A percentile compares a stretch with the other conserved stretches of the same genome.
Conservation (phyloP, 1,284 basidiomycete genomes). For the Fomitopsis pinicola region DNA sequence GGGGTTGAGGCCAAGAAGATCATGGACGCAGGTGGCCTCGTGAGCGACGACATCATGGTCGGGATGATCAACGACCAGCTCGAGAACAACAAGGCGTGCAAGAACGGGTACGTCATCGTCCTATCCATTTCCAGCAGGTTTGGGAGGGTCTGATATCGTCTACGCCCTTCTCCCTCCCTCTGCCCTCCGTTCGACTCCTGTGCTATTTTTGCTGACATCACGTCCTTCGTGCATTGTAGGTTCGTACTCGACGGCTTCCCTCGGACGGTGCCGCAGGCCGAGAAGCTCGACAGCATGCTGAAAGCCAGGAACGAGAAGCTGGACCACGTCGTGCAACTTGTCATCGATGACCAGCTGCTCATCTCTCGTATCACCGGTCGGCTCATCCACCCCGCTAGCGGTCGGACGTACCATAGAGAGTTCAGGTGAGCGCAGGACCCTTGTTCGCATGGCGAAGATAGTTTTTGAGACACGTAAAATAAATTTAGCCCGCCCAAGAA, state of each 20-base stretch:
- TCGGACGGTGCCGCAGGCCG: constrained; percentile 94
- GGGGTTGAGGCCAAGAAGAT: constrained; percentile 95
- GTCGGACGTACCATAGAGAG: constrained; percentile 92
- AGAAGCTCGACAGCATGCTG: constrained; percentile 96
- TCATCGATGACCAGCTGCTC: constrained; percentile 92
- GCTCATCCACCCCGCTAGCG: constrained; percentile 86
- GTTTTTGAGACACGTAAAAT: constrained; percentile 2
- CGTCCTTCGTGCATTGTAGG: constrained; percentile 35
- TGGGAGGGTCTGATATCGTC: too few relatives aligned
- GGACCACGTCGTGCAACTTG: constrained; percentile 88
- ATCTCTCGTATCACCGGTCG: constrained; percentile 98
- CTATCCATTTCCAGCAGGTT: constrained; percentile 1
- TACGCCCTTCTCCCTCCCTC: neutral
- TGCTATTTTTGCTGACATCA: neutral
- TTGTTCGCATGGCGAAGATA: neutral
- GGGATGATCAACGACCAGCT: constrained; percentile 97
- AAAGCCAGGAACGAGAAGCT: constrained; percentile 78
- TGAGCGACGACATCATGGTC: constrained; percentile 96
- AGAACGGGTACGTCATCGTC: constrained; percentile 69
- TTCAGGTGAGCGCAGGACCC: constrained; percentile 69
- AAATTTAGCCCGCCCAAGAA: constrained; percentile 88
- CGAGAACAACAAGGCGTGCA: constrained; percentile 88
- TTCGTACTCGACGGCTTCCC: constrained; percentile 99
- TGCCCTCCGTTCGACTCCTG: neutral
- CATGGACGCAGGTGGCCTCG: constrained; percentile 94